phyloP scores from a whole-genome alignment of 176 grass and related monocot species.

The Puccinellia tenuiflora region DNA sequence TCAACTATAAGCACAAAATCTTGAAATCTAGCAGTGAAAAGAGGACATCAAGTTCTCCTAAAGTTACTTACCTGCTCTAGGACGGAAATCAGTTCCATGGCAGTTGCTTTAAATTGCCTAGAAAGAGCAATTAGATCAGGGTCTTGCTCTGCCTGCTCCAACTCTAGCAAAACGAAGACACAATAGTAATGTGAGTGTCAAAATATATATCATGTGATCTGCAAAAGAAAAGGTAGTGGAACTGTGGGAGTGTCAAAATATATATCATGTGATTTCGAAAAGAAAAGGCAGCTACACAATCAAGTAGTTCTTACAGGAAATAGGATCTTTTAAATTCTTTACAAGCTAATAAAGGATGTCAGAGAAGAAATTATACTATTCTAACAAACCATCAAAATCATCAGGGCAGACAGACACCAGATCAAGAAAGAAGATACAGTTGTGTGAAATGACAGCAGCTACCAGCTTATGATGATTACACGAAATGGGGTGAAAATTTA shows the following conservation, averaged over 20 bases:
- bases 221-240: neutral
- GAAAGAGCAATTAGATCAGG: slow-evolving; percentile 85
- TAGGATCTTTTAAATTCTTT: neutral
- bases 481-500: neutral
- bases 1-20: neutral
- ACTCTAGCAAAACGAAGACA: slow-evolving; percentile 48
- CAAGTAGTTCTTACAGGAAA: neutral
- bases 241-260: neutral
- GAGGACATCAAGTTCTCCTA: neutral
- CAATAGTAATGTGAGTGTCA: slow-evolving; percentile 4
- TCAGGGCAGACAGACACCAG: neutral
- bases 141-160: slow-evolving; percentile 95
- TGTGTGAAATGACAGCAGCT: neutral
- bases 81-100: slow-evolving; percentile 96
- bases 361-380: slow-evolving; percentile 22
- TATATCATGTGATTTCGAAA: neutral
- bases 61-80: slow-evolving; percentile 75
- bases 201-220: neutral
- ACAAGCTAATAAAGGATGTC: neutral
- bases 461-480: slow-evolving; percentile 1
- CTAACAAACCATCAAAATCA: slow-evolving; percentile 2
- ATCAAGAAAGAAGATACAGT: neutral
- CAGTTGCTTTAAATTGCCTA: slow-evolving; percentile 91
- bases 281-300: too few species aligned
- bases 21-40: neutral